Conservation (phyloP, 331 rosid species). For the Pyracantha coccinea region DNA sequence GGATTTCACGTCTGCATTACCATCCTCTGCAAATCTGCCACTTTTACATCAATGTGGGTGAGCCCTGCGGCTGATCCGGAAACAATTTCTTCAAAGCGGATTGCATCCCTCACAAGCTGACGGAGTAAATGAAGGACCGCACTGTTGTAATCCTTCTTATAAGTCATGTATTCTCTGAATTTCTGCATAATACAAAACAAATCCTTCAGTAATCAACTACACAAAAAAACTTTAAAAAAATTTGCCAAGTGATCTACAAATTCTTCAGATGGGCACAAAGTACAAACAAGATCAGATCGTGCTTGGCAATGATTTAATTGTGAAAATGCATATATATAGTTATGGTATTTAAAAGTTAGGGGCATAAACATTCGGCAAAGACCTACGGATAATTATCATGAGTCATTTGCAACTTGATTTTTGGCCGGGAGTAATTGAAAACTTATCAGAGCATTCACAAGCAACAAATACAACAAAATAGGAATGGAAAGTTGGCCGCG, state of each 20-base stretch:
- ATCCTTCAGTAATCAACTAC: background rate
- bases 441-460: background rate
- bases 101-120: slow-evolving; percentile 67
- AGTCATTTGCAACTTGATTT: background rate
- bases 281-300: background rate
- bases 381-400: background rate
- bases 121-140: slow-evolving; percentile 62
- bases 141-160: slow-evolving; percentile 79
- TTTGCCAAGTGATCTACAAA: background rate
- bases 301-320: background rate
- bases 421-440: background rate
- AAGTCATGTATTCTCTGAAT: slow-evolving; percentile 77
- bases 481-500: background rate
- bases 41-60: slow-evolving; percentile 53
- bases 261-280: background rate
- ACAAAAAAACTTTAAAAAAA: background rate
- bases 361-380: background rate
- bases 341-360: background rate
- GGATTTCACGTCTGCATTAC: slow-evolving; percentile 19
- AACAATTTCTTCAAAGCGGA: slow-evolving; percentile 69
- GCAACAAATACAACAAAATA: background rate
- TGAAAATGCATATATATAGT: background rate
- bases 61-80: slow-evolving; percentile 51
- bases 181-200: slow-evolving; percentile 45
- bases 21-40: slow-evolving; percentile 59